Evolutionary conservation across 2,329 filamentous ascomycete species (phyloP), one percentile per base, ranked within the genome.

Genomic region (Berkeleyomyces rouxiae): DNA sequence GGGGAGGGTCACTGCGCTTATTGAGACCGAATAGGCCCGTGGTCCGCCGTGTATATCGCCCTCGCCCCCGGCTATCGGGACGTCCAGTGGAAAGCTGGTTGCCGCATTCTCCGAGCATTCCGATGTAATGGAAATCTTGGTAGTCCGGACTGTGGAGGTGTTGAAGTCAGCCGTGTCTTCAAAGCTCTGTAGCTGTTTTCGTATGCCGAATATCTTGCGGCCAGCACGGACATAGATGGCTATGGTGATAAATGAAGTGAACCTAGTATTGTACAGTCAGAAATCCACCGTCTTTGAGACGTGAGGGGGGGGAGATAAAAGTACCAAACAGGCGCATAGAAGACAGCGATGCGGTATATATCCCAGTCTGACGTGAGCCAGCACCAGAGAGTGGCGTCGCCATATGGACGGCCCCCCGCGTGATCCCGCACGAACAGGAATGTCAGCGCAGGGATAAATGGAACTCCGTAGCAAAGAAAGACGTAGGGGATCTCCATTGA

Each of bases 301-400:
- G 23, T 49, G 42, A 31, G 11, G 43, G 9, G 40, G 3, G n/a
- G 49, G 81, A 73, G 33, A 1, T 7, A 23, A 9, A 33, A 67
- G 49, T 65, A 69, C 69, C 83, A 86, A 60, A 85, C 78, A 1
- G 83, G 83, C 0, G 74, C 82, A 68, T 90, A 92, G 69, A 90
- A 90, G 44, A 82, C 78, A 7, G 79, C 80, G 59, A 91, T 81
- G 49, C 87, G 83, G 69, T 86, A 80, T 64, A 82, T 78, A 63
- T 86, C 82, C 79, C 84, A 88, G 7, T 79, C 71, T 3, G 73
- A 70, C 1, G 78, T 74, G 39, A 91, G 76, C 87, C 87, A 91
- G 70, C 88, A 92, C 87, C 87, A 91, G n/a, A 90, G 73, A 2
- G 79, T 80, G 31, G 87, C 87, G 66, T 84, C 76, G 0, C 87